Conservation (phyloP, 2,329 filamentous ascomycete genomes). For the Paecilomyces formosus region DNA sequence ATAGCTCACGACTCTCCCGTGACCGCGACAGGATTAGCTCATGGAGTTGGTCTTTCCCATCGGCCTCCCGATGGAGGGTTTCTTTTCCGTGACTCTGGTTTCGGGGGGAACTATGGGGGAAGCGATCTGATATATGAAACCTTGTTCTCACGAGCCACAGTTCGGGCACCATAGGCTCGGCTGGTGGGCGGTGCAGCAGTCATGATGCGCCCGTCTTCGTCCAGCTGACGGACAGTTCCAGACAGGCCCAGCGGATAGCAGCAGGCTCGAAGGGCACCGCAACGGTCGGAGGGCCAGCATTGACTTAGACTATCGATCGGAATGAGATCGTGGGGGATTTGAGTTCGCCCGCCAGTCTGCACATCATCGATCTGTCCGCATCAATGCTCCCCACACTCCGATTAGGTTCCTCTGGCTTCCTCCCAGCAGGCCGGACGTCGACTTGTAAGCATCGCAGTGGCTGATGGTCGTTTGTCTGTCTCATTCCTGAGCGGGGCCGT, state of each 20-base stretch:
- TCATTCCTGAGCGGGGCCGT: constrained; percentile 15
- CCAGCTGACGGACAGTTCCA: neutral
- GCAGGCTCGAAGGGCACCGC: neutral
- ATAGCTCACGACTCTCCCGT: neutral
- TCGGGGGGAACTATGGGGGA: neutral
- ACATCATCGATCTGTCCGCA: neutral
- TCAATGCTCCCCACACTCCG: neutral
- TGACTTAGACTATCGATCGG: neutral
- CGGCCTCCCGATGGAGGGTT: neutral
- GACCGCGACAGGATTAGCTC: neutral
- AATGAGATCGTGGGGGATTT: neutral
- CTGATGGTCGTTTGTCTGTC: constrained; percentile 12
- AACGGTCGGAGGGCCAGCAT: neutral
- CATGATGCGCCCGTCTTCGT: neutral
- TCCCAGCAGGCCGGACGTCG: neutral
- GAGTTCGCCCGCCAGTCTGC: neutral
- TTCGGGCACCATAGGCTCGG: neutral
- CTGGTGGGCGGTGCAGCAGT: neutral
- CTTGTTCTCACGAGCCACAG: neutral
- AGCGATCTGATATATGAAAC: neutral
- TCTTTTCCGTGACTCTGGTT: neutral
- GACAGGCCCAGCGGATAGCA: neutral
- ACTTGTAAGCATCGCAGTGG: constrained; percentile 1
- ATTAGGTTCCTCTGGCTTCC: neutral
- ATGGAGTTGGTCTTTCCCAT: neutral